Percentiles rank a stretch among this genome's conserved stretches.
phyloP scores from a whole-genome alignment of 177 flowering plant species.

The Vitis hybrid region DNA sequence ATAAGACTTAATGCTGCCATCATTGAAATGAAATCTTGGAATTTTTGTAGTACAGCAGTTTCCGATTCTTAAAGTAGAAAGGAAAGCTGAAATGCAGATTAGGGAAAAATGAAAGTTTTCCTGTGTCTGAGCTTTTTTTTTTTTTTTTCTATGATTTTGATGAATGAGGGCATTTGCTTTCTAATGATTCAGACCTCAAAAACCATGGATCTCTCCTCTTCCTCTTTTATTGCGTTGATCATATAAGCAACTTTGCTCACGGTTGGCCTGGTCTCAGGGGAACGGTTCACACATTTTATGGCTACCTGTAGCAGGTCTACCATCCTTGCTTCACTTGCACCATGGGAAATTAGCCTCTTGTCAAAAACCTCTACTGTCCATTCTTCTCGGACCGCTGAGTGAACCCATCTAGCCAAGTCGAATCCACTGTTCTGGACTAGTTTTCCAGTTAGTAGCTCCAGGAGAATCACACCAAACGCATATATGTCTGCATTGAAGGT shows the following conservation, averaged over 20 bases:
- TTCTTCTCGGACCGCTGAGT: conserved; percentile 57
- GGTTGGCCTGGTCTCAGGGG: conserved; percentile 52
- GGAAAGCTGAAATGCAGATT: background rate
- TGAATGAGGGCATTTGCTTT: background rate
- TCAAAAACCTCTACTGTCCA: conserved; percentile 75
- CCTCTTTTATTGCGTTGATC: conserved; percentile 48
- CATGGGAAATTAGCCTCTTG: conserved; percentile 39
- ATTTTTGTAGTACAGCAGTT: too few relatives aligned
- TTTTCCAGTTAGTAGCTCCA: conserved; percentile 71
- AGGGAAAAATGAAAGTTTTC: background rate
- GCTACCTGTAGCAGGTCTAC: conserved; percentile 61
- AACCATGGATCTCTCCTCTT: conserved; percentile 48
- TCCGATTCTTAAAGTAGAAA: too few relatives aligned
- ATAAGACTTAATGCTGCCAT: too few relatives aligned
- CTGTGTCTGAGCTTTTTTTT: background rate
- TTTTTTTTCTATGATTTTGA: background rate
- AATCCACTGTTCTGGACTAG: conserved; percentile 42
- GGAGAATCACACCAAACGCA: conserved; percentile 54
- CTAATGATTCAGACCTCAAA: conserved; percentile 6
- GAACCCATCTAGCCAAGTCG: conserved; percentile 61
- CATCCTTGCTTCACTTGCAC: conserved; percentile 65
- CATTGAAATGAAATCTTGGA: too few relatives aligned
- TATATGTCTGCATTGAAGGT: conserved; percentile 48
- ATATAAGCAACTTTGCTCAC: conserved; percentile 43
- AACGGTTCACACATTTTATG: conserved; percentile 46